Evolutionary conservation across 1,284 basidiomycete genomes (phyloP).

Genomic region (Cerrena zonata): DNA sequence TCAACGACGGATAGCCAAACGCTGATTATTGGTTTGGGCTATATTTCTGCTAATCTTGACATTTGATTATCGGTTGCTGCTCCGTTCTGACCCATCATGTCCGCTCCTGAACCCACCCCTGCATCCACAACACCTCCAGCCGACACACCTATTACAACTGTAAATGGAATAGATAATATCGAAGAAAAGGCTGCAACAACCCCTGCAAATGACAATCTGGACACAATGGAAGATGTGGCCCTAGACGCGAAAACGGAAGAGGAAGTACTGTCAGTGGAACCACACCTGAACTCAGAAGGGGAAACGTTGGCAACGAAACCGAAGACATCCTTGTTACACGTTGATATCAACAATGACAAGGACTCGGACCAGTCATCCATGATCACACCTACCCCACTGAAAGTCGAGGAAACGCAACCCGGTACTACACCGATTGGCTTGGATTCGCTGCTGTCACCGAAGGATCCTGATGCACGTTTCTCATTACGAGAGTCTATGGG

Average conservation of each 20-base stretch:
- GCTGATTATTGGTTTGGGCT: too few species aligned
- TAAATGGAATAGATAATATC: too few species aligned
- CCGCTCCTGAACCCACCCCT: too few species aligned
- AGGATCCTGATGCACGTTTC: constrained; percentile 18
- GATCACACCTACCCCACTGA: constrained; percentile 4
- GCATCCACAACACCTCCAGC: too few species aligned
- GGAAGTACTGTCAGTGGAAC: neutral
- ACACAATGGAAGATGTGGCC: too few species aligned
- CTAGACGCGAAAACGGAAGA: neutral
- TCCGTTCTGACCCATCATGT: neutral
- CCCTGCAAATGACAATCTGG: too few species aligned
- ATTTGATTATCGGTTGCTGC: too few species aligned
- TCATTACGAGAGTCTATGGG: constrained; percentile 38
- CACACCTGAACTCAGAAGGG: neutral
- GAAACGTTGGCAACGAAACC: neutral
- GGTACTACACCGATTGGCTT: constrained; percentile 14
- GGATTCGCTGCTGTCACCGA: constrained; percentile 40
- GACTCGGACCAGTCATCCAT: neutral
- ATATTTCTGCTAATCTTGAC: too few species aligned
- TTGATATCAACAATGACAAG: neutral
- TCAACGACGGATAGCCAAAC: neutral
- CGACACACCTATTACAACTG: too few species aligned
- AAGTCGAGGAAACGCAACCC: neutral
- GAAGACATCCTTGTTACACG: neutral
- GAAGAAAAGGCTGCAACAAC: too few species aligned